These are phyloP conservation scores for Candolleomyces aberdarensis DNA, from an alignment of 768 basidiomycete genomes.

Conservation along the genomic window DNA sequence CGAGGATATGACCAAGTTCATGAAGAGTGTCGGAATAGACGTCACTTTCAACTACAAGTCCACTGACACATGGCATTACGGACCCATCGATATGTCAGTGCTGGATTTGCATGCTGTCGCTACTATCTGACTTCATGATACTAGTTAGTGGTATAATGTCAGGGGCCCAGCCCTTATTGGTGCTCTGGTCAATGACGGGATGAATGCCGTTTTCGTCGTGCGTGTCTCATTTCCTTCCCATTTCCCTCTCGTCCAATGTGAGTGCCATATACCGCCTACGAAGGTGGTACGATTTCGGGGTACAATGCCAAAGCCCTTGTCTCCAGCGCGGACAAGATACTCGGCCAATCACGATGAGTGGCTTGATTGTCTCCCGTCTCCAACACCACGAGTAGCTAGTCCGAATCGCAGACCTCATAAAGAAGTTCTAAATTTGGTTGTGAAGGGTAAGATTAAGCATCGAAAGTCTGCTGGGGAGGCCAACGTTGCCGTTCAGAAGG, in stretches of 20 bases:
- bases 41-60: constrained; percentile 65
- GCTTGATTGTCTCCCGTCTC: no score
- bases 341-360: no score
- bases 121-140: constrained; percentile 3
- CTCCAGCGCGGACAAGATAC: no score
- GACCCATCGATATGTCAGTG: constrained; percentile 45
- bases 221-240: neutral
- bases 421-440: no score
- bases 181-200: constrained; percentile 32
- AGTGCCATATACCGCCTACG: constrained; percentile 17
- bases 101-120: neutral
- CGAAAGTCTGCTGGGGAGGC: no score
- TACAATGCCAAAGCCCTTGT: constrained; percentile 23
- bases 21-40: constrained; percentile 51
- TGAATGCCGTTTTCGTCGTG: constrained; percentile 41
- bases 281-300: constrained; percentile 40
- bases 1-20: constrained; percentile 55
- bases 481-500: no score
- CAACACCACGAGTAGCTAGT: no score
- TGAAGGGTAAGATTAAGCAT: no score
- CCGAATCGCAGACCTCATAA: no score
- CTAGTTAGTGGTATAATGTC: constrained; percentile 35
- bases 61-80: constrained; percentile 39
- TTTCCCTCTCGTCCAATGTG: neutral
- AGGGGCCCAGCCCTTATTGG: constrained; percentile 42